Percentiles rank a stretch among this genome's conserved stretches.
phyloP scores from a whole-genome alignment of 2,329 filamentous ascomycete genomes.

The Curvularia spicifera region DNA sequence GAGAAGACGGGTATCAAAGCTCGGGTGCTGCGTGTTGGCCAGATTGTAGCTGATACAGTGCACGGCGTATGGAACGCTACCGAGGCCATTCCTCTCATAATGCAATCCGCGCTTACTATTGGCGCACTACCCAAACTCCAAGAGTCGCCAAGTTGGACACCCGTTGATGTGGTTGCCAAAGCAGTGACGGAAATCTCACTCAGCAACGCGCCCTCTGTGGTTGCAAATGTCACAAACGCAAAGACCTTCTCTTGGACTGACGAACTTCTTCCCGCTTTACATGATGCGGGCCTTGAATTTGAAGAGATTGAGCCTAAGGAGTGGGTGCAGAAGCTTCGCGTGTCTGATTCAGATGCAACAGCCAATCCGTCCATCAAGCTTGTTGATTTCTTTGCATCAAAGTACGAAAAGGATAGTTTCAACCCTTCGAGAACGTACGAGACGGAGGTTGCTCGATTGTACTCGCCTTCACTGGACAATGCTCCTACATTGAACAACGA shows the following conservation, averaged over 20 bases:
- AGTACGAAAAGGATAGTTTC: constrained; percentile 53
- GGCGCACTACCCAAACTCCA: constrained; percentile 56
- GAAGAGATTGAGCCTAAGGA: constrained; percentile 34
- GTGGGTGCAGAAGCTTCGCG: constrained; percentile 45
- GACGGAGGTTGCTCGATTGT: constrained; percentile 20
- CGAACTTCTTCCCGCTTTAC: constrained; percentile 60
- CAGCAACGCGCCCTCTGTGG: constrained; percentile 32
- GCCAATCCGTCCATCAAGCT: constrained; percentile 62
- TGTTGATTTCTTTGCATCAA: constrained; percentile 60
- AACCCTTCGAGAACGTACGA: constrained; percentile 24
- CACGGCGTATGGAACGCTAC: constrained; percentile 58
- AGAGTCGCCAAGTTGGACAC: constrained; percentile 45
- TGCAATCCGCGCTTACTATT: constrained; percentile 55
- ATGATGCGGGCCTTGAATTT: constrained; percentile 48
- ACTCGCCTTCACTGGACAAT: constrained; percentile 24
- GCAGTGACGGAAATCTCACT: constrained; percentile 34
- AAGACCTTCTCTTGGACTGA: constrained; percentile 59
- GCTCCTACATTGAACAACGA: constrained; percentile 22
- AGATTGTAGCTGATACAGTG: constrained; percentile 57
- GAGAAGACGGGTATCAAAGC: constrained; percentile 27
- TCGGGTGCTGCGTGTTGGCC: constrained; percentile 47
- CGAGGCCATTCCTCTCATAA: constrained; percentile 59
- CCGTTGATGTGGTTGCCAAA: constrained; percentile 38
- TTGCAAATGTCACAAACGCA: constrained; percentile 63
- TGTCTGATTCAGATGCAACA: constrained; percentile 56